These are phyloP conservation scores for Nannochloris sp. DNA, from an alignment of 139 green algal genomes.

Conservation along the genomic window DNA sequence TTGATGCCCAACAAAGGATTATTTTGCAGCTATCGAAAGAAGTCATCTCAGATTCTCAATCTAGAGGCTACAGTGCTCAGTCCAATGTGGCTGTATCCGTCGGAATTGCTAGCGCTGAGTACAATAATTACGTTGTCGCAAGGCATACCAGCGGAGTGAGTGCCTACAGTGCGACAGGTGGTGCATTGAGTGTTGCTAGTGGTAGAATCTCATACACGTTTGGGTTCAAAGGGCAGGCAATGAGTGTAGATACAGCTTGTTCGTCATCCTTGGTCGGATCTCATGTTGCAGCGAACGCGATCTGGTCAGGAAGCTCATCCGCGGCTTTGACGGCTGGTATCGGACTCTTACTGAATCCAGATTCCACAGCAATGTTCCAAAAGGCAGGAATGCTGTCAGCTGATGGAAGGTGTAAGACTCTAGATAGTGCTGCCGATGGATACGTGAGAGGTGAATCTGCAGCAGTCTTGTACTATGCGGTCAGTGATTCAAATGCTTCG, in stretches of 20 bases:
- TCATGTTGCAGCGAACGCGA: conserved; percentile 40
- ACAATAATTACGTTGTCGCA: conserved; percentile 56
- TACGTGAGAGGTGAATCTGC: conserved; percentile 70
- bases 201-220: conserved; percentile 67
- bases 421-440: conserved; percentile 67
- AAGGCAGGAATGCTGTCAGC: conserved; percentile 65
- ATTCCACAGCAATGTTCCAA: conserved; percentile 72
- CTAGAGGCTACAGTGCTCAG: conserved; percentile 5
- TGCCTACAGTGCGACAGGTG: conserved; percentile 66
- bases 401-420: conserved; percentile 78
- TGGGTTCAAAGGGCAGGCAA: conserved; percentile 43
- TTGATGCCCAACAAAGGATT: conserved; percentile 76
- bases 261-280: conserved; percentile 63
- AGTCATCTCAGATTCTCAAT: neutral
- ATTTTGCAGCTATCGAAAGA: conserved; percentile 37
- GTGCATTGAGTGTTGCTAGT: conserved; percentile 56
- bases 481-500: neutral
- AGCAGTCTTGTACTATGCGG: conserved; percentile 27
- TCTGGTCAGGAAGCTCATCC: conserved; percentile 20
- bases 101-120: conserved; percentile 72
- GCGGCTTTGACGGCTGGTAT: conserved; percentile 46
- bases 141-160: conserved; percentile 39
- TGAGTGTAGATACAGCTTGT: conserved; percentile 78
- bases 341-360: conserved; percentile 59
- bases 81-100: conserved; percentile 38